phyloP scores from a whole-genome alignment of 2,329 filamentous ascomycete genomes.

The Aspergillus sp. region DNA sequence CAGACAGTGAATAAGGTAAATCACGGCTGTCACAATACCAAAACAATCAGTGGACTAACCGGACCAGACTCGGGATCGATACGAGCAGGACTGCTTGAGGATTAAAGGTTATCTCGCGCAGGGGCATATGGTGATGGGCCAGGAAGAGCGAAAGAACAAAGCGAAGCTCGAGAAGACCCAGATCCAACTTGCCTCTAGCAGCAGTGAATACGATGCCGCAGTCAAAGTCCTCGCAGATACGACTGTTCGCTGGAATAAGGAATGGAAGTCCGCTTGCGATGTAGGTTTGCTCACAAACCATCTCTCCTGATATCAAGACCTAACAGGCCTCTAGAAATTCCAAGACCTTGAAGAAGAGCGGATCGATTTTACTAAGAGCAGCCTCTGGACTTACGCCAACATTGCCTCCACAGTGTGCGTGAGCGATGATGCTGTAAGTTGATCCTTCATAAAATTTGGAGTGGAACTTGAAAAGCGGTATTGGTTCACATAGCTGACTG shows the following conservation, averaged over 20 bases:
- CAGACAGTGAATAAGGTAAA: conserved; percentile 83
- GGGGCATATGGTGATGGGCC: conserved; percentile 99
- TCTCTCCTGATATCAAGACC: background rate
- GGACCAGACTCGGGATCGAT: conserved; percentile 77
- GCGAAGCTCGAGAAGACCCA: conserved; percentile 98
- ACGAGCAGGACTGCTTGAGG: conserved; percentile 95
- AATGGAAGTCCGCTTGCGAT: conserved; percentile 95
- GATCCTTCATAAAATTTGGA: background rate
- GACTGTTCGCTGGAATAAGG: conserved; percentile 91
- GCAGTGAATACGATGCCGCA: conserved; percentile 88
- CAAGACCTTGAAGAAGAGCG: conserved; percentile 98
- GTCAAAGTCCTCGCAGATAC: conserved; percentile 95
- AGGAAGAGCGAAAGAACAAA: conserved; percentile 98
- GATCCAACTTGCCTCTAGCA: conserved; percentile 86
- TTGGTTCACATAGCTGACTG: conserved; percentile 14
- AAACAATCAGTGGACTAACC: conserved; percentile 5
- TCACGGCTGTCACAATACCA: background rate
- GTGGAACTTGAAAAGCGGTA: background rate
- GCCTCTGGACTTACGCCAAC: conserved; percentile 96
- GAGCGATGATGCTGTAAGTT: conserved; percentile 76
- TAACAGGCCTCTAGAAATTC: conserved; percentile 68
- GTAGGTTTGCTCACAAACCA: conserved; percentile 36
- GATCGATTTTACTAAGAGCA: conserved; percentile 95
- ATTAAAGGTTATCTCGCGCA: conserved; percentile 98
- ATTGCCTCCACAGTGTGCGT: conserved; percentile 97